Percentiles rank a stretch among this genome's conserved stretches.
Evolutionary conservation across 257 asterid species (phyloP).

Genomic region (Solanum clarkiae): DNA sequence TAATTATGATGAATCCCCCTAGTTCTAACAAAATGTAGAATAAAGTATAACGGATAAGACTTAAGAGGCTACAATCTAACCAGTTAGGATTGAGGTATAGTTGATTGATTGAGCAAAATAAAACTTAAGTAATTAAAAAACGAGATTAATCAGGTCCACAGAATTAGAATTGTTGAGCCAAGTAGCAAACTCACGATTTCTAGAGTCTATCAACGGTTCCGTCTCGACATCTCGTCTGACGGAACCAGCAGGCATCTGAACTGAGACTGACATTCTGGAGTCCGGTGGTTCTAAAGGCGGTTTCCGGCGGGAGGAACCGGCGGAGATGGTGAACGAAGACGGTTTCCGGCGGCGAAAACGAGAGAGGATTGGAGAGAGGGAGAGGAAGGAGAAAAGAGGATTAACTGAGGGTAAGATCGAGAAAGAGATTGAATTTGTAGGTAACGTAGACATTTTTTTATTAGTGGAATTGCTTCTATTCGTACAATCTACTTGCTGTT

Average conservation of each 20-base stretch:
- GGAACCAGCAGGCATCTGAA: constrained; percentile 24
- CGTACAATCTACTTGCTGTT: background rate
- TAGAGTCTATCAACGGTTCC: constrained; percentile 52
- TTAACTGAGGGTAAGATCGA: constrained; percentile 33
- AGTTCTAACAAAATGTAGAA: background rate
- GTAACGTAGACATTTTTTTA: constrained; percentile 28
- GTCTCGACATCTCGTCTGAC: constrained; percentile 37
- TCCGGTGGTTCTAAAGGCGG: constrained; percentile 16
- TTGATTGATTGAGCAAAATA: background rate
- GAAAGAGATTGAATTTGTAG: constrained; percentile 21
- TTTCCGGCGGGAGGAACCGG: constrained; percentile 18
- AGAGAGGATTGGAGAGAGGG: constrained; percentile 11
- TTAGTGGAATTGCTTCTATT: background rate
- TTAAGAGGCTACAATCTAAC: background rate
- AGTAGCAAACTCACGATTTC: constrained; percentile 49
- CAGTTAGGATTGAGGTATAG: background rate
- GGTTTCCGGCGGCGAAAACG: constrained; percentile 4
- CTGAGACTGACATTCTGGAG: constrained; percentile 46
- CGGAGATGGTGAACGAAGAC: background rate
- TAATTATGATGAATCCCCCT: background rate
- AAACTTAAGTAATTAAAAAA: background rate
- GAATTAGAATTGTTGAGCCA: background rate
- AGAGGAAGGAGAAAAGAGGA: constrained; percentile 22
- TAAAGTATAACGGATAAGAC: background rate
- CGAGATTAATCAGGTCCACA: background rate